A percentile compares a stretch with the other conserved stretches of the same genome.
Evolutionary conservation across 345 rosid species (phyloP).

Genomic region (Eucalyptus leucophloia): DNA sequence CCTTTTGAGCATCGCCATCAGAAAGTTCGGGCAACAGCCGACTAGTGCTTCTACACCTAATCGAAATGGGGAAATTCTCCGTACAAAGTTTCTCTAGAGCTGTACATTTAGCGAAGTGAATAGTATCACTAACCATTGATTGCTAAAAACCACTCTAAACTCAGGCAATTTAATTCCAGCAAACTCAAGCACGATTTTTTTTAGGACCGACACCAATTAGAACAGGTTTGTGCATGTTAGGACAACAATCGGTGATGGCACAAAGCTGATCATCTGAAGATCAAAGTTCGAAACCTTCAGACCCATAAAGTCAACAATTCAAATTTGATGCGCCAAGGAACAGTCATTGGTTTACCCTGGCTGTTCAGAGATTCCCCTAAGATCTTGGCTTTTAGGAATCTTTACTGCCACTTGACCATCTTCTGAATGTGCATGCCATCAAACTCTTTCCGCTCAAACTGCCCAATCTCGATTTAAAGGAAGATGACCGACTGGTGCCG

Average conservation of each 20-base stretch:
- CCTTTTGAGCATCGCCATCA: neutral
- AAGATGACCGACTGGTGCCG: conserved; percentile 36
- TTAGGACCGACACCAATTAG: neutral
- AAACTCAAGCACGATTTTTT: neutral
- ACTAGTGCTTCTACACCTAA: neutral
- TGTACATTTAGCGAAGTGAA: neutral
- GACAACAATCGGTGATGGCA: neutral
- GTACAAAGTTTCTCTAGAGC: neutral
- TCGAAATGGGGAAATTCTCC: neutral
- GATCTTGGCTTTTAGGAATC: conserved; percentile 7
- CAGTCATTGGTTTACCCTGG: neutral
- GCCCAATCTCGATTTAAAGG: conserved; percentile 53
- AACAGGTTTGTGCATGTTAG: neutral
- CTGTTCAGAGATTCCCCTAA: neutral
- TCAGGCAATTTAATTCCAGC: neutral
- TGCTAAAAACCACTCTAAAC: neutral
- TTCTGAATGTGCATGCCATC: conserved; percentile 72
- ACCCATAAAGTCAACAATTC: neutral
- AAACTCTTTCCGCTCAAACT: conserved; percentile 53
- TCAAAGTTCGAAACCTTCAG: neutral
- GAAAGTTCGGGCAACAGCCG: neutral
- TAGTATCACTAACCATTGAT: neutral
- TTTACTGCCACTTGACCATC: conserved; percentile 37
- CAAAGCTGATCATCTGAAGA: neutral
- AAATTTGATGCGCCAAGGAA: neutral